These are phyloP conservation scores for Lathyrus oleraceus DNA, from an alignment of 306 rosid species.

Conservation along the genomic window DNA sequence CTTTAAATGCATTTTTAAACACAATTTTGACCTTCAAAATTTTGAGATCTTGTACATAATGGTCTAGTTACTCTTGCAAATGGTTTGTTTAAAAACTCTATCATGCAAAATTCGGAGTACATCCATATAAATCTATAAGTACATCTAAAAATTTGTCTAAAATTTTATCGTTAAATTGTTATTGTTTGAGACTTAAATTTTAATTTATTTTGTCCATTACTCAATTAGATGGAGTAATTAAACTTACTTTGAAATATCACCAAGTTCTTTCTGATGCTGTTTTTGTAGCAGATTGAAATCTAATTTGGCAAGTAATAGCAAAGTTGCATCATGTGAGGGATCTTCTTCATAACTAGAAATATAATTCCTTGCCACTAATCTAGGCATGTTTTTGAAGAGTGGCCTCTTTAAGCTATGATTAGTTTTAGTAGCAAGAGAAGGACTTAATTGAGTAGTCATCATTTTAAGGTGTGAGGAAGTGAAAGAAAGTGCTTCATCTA, in stretches of 20 bases:
- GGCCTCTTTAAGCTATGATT: slow-evolving; percentile 23
- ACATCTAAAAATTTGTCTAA: too few relatives aligned
- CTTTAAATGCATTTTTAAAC: too few relatives aligned
- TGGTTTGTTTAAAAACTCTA: too few relatives aligned
- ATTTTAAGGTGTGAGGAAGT: slow-evolving; percentile 34
- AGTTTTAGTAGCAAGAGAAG: slow-evolving; percentile 39
- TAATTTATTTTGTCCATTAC: too few relatives aligned
- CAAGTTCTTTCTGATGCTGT: slow-evolving; percentile 46
- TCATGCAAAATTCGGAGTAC: too few relatives aligned
- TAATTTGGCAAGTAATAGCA: slow-evolving; percentile 46
- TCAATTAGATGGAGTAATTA: too few relatives aligned
- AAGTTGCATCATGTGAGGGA: slow-evolving; percentile 32
- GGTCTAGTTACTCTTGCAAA: too few relatives aligned
- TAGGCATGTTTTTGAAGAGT: slow-evolving; percentile 34
- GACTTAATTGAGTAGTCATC: background rate
- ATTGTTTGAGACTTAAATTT: too few relatives aligned
- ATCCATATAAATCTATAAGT: too few relatives aligned
- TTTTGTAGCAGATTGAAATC: slow-evolving; percentile 55
- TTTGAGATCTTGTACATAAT: too few relatives aligned
- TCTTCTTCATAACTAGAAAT: slow-evolving; percentile 43
- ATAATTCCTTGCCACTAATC: slow-evolving; percentile 42
- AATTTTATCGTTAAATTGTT: too few relatives aligned
- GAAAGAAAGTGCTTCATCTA: slow-evolving; percentile 53
- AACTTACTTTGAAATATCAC: slow-evolving; percentile 32
- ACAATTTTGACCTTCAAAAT: too few relatives aligned